Conservation (phyloP, 257 asterid genomes). For the Paulownia fortunei region DNA sequence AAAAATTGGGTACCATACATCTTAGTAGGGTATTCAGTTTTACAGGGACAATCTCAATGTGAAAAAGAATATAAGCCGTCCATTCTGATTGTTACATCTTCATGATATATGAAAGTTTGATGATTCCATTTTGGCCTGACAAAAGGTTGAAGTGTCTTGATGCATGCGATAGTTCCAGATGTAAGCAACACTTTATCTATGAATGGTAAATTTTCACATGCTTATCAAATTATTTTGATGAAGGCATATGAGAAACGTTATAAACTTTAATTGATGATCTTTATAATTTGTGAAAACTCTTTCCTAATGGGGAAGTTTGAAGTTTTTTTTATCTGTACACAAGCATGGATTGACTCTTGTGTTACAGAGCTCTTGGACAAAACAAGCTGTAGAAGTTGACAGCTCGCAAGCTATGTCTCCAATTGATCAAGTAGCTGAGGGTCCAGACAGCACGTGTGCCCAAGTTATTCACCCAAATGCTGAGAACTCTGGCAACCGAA, state of each 20-base stretch:
- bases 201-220: too few species aligned
- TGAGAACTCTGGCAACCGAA: slow-evolving; percentile 38
- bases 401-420: slow-evolving; percentile 50
- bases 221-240: too few species aligned
- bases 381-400: slow-evolving; percentile 55
- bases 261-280: background rate
- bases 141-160: too few species aligned
- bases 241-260: background rate
- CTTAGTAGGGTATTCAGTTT: background rate
- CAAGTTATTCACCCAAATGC: slow-evolving; percentile 53
- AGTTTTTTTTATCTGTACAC: slow-evolving; percentile 9
- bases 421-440: slow-evolving; percentile 41
- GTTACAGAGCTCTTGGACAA: slow-evolving; percentile 67
- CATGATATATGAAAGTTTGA: too few species aligned
- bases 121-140: too few species aligned
- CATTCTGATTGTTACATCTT: too few species aligned
- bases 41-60: too few species aligned
- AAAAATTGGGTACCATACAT: background rate
- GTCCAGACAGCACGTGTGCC: slow-evolving; percentile 51
- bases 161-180: too few species aligned
- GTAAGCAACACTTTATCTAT: too few species aligned
- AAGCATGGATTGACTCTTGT: slow-evolving; percentile 17
- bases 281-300: background rate
- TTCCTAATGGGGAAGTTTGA: background rate
- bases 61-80: too few species aligned